These are phyloP conservation scores for Tremellales sp. DNA, from an alignment of 1,284 basidiomycete species.

Conservation along the genomic window DNA sequence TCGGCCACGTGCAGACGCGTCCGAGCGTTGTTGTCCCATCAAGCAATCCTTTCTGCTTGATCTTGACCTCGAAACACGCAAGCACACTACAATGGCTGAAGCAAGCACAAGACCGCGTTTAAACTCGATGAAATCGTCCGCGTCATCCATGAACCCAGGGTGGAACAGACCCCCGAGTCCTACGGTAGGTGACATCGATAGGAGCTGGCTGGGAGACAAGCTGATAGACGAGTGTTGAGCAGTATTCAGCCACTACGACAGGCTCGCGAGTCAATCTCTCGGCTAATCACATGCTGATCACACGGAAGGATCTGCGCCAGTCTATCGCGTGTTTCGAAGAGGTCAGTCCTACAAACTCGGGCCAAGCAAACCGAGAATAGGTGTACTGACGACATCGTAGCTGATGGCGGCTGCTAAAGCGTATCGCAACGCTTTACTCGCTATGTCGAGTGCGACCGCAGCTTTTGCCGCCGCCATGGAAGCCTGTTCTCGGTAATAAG, in stretches of 20 bases:
- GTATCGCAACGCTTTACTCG: slow-evolving; percentile 77
- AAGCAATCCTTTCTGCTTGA: too few relatives aligned
- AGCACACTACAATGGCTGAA: too few relatives aligned
- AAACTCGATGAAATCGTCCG: too few relatives aligned
- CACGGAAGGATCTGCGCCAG: slow-evolving; percentile 44
- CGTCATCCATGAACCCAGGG: too few relatives aligned
- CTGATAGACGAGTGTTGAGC: not conserved
- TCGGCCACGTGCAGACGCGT: too few relatives aligned
- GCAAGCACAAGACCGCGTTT: too few relatives aligned
- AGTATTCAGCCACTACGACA: slow-evolving; percentile 48
- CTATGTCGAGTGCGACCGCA: slow-evolving; percentile 79
- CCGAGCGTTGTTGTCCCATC: too few relatives aligned
- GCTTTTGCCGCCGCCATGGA: slow-evolving; percentile 82
- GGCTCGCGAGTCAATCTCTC: slow-evolving; percentile 43
- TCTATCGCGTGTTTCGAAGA: slow-evolving; percentile 48
- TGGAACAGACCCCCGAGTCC: too few relatives aligned
- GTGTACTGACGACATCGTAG: slow-evolving; percentile 45
- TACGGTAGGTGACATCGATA: too few relatives aligned
- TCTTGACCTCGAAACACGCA: too few relatives aligned
- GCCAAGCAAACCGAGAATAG: not conserved
- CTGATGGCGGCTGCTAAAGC: slow-evolving; percentile 72
- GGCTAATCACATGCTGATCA: slow-evolving; percentile 41
- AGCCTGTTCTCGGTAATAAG: slow-evolving; percentile 72
- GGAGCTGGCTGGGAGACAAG: too few relatives aligned
- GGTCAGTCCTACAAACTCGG: slow-evolving; percentile 19